Evolutionary conservation across 2,329 filamentous ascomycete species (phyloP), one percentile per base, ranked within the genome.

Genomic region (Paraconiothyrium sp.): DNA sequence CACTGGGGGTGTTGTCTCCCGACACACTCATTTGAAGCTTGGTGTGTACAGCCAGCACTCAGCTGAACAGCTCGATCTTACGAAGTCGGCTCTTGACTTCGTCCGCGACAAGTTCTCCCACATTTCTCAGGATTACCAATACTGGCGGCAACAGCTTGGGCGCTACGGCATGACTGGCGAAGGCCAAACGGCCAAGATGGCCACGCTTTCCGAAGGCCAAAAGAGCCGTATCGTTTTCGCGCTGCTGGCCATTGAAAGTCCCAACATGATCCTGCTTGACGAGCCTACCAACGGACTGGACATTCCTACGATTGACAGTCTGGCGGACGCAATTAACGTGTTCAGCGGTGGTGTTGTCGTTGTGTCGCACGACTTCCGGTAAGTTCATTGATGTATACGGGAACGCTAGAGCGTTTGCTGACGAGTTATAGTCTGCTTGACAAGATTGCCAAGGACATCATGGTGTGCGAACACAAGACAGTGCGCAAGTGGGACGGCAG

Each of bases 221-320:
- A 97, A 97, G 88, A 94, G 90, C 76, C 92, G 96, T 87, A 97
- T 99, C 76, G 95, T 99, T 46, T 99, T 99, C 79, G 95, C 95
- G 44, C 86, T 99, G 72, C 85, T 99, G 68, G 95, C 95, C 68
- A 97, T 99, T 69, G 95, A 99, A 73, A 84, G 89, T 32, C 95
- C 95, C 72, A 99, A 99, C 87, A 99, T 99, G 95, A 83, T 99
- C 72, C 83, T 99, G 71, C 89, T 99, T 59, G 95, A 99, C 84
- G 95, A 99, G 85, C 96, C 95, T 80, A 99, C 95, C 79, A 99
- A 99, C 89, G 95, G 95, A 88, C 86, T 99, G 66, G 95, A 99
- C 86, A 99, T 99, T 69, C 94, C 95, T 34, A 98, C 95, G 57
- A 99, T 99, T 76, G 95, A 99, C 85, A 94, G 91, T 82, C 83